Conservation (phyloP, 306 rosid species). For the Acacia confusa region DNA sequence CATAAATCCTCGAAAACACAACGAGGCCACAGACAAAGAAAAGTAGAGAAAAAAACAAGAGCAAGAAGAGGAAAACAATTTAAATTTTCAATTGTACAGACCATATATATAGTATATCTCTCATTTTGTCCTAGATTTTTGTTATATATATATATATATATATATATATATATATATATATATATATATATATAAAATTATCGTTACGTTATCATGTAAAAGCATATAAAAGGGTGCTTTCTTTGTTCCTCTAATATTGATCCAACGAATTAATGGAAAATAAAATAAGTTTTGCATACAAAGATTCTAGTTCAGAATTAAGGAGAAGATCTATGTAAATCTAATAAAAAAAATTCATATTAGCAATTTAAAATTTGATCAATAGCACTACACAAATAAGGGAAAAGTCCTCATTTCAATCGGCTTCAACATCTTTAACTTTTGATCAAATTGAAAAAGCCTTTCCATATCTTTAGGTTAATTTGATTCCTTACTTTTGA, state of each 20-base stretch:
- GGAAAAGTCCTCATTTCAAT: background rate
- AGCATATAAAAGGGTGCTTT: background rate
- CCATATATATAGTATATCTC: conserved; percentile 11
- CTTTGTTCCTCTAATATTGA: background rate
- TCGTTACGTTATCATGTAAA: background rate
- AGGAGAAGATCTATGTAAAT: background rate
- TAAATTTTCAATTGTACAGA: conserved; percentile 38
- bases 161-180: background rate
- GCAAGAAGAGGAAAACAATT: background rate
- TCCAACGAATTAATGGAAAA: background rate
- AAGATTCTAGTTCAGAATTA: background rate
- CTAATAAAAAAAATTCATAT: background rate
- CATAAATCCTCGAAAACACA: background rate
- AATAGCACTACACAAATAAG: background rate
- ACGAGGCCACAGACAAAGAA: background rate
- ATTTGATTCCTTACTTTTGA: background rate
- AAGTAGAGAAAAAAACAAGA: background rate
- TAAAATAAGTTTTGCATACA: background rate
- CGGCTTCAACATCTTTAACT: background rate
- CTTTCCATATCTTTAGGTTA: background rate
- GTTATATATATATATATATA: conserved; percentile 4
- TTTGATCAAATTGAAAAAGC: background rate
- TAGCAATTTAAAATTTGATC: background rate
- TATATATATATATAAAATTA: background rate
- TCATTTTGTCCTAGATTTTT: conserved; percentile 24